These are phyloP conservation scores for Phialophora tarda DNA, from an alignment of 2,329 filamentous ascomycete species.

Conservation along the genomic window DNA sequence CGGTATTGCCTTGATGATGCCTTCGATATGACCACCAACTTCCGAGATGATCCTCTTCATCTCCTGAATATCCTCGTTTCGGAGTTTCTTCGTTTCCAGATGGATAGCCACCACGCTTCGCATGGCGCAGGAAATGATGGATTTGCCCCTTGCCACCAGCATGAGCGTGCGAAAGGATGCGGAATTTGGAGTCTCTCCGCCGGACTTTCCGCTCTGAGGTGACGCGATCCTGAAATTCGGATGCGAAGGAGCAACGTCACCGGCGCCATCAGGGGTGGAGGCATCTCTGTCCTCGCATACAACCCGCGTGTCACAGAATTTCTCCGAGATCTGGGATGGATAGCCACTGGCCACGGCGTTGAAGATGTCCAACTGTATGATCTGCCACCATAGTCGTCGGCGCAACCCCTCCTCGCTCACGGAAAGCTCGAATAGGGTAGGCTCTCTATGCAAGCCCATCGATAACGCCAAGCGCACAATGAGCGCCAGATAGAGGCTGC, in stretches of 20 bases:
- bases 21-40: slow-evolving; percentile 50
- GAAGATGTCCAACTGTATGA: slow-evolving; percentile 60
- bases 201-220: slow-evolving; percentile 35
- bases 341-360: slow-evolving; percentile 58
- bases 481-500: slow-evolving; percentile 56
- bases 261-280: slow-evolving; percentile 47
- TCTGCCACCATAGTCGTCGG: slow-evolving; percentile 48
- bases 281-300: slow-evolving; percentile 56
- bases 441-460: slow-evolving; percentile 51
- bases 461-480: slow-evolving; percentile 49
- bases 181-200: slow-evolving; percentile 51
- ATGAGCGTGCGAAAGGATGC: slow-evolving; percentile 51
- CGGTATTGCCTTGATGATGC: slow-evolving; percentile 52
- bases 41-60: slow-evolving; percentile 50
- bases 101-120: slow-evolving; percentile 53
- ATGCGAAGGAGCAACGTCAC: slow-evolving; percentile 46
- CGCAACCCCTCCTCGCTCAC: slow-evolving; percentile 51
- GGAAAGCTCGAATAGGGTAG: slow-evolving; percentile 55
- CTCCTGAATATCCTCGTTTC: slow-evolving; percentile 52
- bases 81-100: slow-evolving; percentile 52
- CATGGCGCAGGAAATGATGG: slow-evolving; percentile 51
- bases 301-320: slow-evolving; percentile 55
- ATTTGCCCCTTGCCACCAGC: slow-evolving; percentile 52
- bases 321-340: slow-evolving; percentile 55
- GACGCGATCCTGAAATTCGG: background rate